A percentile compares a stretch with the other conserved stretches of the same genome.
These are phyloP conservation scores for Elaeis oleifera DNA, from an alignment of 202 grass and related monocot genomes.

Conservation along the genomic window DNA sequence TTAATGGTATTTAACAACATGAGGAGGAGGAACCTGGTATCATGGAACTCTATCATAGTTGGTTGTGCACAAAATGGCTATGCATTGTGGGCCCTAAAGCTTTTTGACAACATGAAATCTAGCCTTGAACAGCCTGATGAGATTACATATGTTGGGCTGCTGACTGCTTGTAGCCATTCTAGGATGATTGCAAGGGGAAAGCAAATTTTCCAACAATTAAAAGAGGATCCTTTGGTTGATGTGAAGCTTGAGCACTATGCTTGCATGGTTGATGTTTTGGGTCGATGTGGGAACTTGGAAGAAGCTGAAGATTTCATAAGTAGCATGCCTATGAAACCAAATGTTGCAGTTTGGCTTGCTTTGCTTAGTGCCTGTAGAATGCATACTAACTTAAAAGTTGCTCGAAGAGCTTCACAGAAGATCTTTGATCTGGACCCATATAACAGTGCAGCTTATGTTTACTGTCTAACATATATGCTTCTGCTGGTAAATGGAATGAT, in stretches of 20 bases:
- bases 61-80: slow-evolving; percentile 48
- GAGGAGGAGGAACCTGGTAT: slow-evolving; percentile 35
- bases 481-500: slow-evolving; percentile 38
- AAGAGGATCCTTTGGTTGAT: slow-evolving; percentile 32
- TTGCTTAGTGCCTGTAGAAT: slow-evolving; percentile 39
- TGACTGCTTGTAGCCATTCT: slow-evolving; percentile 45
- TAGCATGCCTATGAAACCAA: slow-evolving; percentile 43
- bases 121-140: slow-evolving; percentile 30
- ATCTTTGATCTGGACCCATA: slow-evolving; percentile 31
- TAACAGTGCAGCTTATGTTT: slow-evolving; percentile 39
- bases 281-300: slow-evolving; percentile 31
- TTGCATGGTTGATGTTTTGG: slow-evolving; percentile 58
- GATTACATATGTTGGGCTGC: slow-evolving; percentile 43
- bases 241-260: slow-evolving; percentile 41
- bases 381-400: slow-evolving; percentile 34
- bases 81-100: slow-evolving; percentile 22
- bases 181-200: slow-evolving; percentile 35
- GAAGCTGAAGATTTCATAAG: slow-evolving; percentile 37
- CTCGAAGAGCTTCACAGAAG: slow-evolving; percentile 31
- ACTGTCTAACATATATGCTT: slow-evolving; percentile 46
- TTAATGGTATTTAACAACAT: slow-evolving; percentile 36
- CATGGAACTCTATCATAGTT: slow-evolving; percentile 48
- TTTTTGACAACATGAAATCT: slow-evolving; percentile 37
- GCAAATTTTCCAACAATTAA: slow-evolving; percentile 29
- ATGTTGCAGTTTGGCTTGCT: slow-evolving; percentile 33